A percentile compares a stretch with the other conserved stretches of the same genome.
Evolutionary conservation across 2,329 filamentous ascomycete species (phyloP).

Genomic region (Neonectria faginata): DNA sequence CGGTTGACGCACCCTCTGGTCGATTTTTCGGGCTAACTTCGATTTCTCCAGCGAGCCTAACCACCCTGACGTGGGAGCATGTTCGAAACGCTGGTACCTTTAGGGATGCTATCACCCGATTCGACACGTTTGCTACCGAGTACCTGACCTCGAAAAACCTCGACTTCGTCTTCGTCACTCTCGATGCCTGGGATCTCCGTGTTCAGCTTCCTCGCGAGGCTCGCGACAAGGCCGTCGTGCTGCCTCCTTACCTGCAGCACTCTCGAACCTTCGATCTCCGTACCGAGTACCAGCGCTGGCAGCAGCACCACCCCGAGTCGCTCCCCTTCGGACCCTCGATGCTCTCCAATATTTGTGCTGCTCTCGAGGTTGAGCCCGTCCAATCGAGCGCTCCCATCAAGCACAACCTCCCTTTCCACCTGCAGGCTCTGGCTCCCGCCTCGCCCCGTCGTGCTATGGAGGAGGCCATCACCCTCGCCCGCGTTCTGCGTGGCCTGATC

Average conservation of each 20-base stretch:
- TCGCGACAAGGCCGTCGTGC: slow-evolving; percentile 96
- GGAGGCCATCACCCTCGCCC: slow-evolving; percentile 92
- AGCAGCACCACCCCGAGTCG: slow-evolving; percentile 97
- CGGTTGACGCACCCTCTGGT: slow-evolving; percentile 9
- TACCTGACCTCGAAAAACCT: slow-evolving; percentile 90
- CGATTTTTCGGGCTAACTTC: slow-evolving; percentile 34
- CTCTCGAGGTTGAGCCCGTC: slow-evolving; percentile 96
- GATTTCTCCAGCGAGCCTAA: slow-evolving; percentile 81
- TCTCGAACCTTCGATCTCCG: slow-evolving; percentile 96
- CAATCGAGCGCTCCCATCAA: slow-evolving; percentile 98
- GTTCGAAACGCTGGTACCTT: slow-evolving; percentile 97
- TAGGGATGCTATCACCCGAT: slow-evolving; percentile 94
- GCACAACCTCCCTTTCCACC: slow-evolving; percentile 96
- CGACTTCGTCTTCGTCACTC: slow-evolving; percentile 97
- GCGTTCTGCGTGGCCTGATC: slow-evolving; percentile 91
- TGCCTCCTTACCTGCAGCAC: slow-evolving; percentile 97
- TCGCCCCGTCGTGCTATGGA: slow-evolving; percentile 97
- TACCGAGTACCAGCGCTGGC: slow-evolving; percentile 98
- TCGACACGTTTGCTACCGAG: slow-evolving; percentile 93
- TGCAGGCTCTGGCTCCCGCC: slow-evolving; percentile 94
- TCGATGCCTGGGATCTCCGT: slow-evolving; percentile 98
- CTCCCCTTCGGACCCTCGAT: slow-evolving; percentile 96
- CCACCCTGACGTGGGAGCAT: slow-evolving; percentile 98
- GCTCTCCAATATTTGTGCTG: slow-evolving; percentile 96
- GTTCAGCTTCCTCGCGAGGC: slow-evolving; percentile 98